Percentiles rank a stretch among this genome's conserved stretches.
These are phyloP conservation scores for Schizochytrium sp. DNA, from an alignment of 108 stramenopile species.

Conservation along the genomic window DNA sequence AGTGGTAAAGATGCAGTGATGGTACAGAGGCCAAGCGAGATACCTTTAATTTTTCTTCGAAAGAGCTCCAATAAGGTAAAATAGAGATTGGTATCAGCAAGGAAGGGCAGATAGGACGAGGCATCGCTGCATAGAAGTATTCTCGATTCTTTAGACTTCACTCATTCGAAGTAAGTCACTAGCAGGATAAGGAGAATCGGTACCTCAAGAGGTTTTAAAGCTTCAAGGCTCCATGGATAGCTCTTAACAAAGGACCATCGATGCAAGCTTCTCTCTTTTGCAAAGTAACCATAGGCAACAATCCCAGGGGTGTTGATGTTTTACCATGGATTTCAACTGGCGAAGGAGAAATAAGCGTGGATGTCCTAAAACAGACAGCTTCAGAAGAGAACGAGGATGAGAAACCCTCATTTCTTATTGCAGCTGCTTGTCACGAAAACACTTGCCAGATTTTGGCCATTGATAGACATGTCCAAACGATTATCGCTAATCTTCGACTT, in stretches of 20 bases:
- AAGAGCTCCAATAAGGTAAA: too few relatives aligned
- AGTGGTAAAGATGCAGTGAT: neutral
- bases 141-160: too few relatives aligned
- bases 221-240: neutral
- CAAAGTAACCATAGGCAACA: neutral
- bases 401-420: neutral
- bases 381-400: neutral
- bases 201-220: neutral
- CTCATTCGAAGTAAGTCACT: too few relatives aligned
- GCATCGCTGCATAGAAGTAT: too few relatives aligned
- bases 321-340: neutral
- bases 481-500: neutral
- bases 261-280: conserved; percentile 9
- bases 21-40: neutral
- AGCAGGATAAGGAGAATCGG: neutral
- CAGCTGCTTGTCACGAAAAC: neutral
- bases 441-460: conserved; percentile 6
- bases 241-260: neutral
- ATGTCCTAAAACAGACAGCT: neutral
- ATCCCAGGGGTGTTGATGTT: neutral
- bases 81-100: too few relatives aligned
- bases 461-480: neutral
- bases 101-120: too few relatives aligned
- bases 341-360: neutral
- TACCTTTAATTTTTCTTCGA: neutral